phyloP scores from a whole-genome alignment of 2,329 filamentous ascomycete genomes.

The Aspergillus hiratsukae region DNA sequence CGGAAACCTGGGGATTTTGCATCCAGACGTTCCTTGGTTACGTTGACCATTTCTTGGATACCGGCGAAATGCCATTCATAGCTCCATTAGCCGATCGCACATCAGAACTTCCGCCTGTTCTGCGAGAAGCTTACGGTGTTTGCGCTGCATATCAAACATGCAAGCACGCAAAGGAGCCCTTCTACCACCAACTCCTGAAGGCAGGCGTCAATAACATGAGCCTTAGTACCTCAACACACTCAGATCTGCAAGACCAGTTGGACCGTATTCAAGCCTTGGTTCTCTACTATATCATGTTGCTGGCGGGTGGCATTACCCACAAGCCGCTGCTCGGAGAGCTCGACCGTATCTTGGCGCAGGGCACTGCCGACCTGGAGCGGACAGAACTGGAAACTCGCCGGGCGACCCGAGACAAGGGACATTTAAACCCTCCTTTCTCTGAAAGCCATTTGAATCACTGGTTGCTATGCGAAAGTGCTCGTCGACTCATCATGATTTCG shows the following conservation, averaged over 20 bases:
- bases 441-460: background rate
- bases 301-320: background rate
- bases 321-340: background rate
- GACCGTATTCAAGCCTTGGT: background rate
- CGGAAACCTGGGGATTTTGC: slow-evolving; percentile 2
- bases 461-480: background rate
- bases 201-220: background rate
- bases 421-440: background rate
- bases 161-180: background rate
- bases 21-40: background rate
- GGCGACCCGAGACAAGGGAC: background rate
- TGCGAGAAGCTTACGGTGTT: slow-evolving; percentile 1
- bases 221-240: background rate
- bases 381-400: background rate
- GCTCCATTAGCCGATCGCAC: background rate
- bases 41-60: background rate
- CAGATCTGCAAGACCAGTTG: background rate
- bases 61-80: background rate
- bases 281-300: background rate
- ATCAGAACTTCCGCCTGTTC: background rate
- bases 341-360: background rate
- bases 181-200: slow-evolving; percentile 1
- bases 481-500: slow-evolving; percentile 1
- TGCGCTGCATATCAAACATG: slow-evolving; percentile 1
- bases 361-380: background rate